Base-by-base conservation (phyloP, 2,329 filamentous ascomycete genomes). In the Lojkania enalia region DNA sequence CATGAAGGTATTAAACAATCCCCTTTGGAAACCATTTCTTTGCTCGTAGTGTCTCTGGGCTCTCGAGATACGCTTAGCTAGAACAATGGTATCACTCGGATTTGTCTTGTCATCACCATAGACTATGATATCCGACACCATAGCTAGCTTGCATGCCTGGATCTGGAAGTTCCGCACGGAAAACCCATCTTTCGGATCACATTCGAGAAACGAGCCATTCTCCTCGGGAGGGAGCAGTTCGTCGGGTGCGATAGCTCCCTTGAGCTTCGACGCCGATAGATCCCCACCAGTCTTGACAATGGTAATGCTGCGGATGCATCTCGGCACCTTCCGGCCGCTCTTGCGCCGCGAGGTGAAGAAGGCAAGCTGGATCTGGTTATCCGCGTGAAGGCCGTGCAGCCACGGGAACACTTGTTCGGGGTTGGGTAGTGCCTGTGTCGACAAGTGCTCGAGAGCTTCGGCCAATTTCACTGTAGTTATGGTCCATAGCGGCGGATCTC, bases 161-260 rank as follows among this genome's bases (percentile, higher is more conserved):
- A 97, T 97, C 60, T 97, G 92, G 64, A 99, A 99, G 68, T 97
- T 97, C 35, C 94, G 84, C 32, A 97, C 91, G 3, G 90, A 96
- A 65, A 97, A 97, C 6, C 94, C 94, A 54, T 95, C 88, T 44
- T 76, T 81, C 1, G 94, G 94, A 63, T 99, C 94, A 30, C 86
- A 80, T 32, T 95, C 88, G 49, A 90, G 74, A 63, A 99, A 96
- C 16, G 84, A 78, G 33, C 80, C 71, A 18, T 71, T 71, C 11
- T 74, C 70, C n/a, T 70, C 64, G n/a, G 61, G 64, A 27, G 83
- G 78, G 45, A 97, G 70, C 33, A 97, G 78, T 69, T 97, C 94
- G 1, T 88, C 82, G 0, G 90, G 87, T 2, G 86, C 79, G 55
- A 97, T 81, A 18, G 94, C 90, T 20, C 92, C 92, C 68, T 95